Evolutionary conservation across 2,329 filamentous ascomycete species (phyloP), one percentile per base, ranked within the genome.

Genomic region (Fusarium torreyae): DNA sequence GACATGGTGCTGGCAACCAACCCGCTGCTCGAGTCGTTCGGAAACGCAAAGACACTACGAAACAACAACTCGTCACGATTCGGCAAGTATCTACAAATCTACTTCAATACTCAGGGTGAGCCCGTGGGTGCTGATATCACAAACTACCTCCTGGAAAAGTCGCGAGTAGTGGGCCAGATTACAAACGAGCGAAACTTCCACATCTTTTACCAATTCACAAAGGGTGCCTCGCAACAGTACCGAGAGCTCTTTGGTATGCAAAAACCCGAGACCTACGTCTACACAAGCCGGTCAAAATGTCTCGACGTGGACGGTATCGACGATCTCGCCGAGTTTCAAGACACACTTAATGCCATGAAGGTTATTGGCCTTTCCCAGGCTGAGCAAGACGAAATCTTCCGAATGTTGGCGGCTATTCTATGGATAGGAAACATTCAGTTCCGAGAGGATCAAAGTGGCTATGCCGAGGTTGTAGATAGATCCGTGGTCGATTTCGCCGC

Each of bases 1-100:
- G 94, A 99, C 82, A 99, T 98, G 95, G 95, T 98, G 81, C 88
- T 98, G 81, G 96, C 96, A 77, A 99, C 96, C 63, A 99, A 99
- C 81, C 96, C 96, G 49, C 83, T 99, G 71, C 89, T 99, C 20
- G 96, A 99, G 81, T 98, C 95, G 1, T 99, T 99, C 76, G 96
- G 96, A 77, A 99, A 98, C 79, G 96, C 96, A 67, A 99, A 99
- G 84, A 99, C 96, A 9, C 83, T 99, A 77, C 89, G 96, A 73
- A 99, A 99, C 82, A 99, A 99, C 85, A 99, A 99, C 84, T 98
- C 95, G 14, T 98, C 95, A 48, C 91, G 96, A 57, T 98, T 99
- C 82, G 96, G 96, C 79, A 99, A 99, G 81, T 99, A 99, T 80
- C 86, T 99, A 60, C 95, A 99, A 80, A 92, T 99, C 71, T 92